Percentiles rank a stretch among this genome's conserved stretches.
Evolutionary conservation across 129 eudicot genomes (phyloP).

Genomic region (Flaveria bidentis): DNA sequence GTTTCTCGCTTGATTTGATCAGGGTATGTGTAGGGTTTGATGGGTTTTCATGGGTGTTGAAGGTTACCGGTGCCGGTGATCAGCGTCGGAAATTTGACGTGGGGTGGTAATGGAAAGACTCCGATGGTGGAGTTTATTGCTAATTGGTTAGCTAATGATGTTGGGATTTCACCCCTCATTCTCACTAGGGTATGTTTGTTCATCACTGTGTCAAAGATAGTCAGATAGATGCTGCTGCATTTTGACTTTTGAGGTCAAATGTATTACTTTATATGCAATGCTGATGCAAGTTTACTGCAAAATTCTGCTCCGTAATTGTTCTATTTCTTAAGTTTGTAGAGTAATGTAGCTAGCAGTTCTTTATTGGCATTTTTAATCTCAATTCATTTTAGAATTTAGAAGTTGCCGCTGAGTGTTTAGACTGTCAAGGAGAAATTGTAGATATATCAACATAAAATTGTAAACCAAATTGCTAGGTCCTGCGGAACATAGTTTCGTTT

Average conservation of each 20-base stretch:
- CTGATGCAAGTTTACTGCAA: constrained; percentile 1
- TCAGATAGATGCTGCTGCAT: neutral
- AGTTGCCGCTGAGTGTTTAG: neutral
- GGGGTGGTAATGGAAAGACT: constrained; percentile 99
- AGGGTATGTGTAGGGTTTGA: constrained; percentile 13
- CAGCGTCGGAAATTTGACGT: constrained; percentile 88
- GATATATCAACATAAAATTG: neutral
- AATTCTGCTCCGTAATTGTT: neutral
- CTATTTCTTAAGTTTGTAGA: neutral
- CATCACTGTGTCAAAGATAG: no score
- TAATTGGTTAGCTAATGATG: constrained; percentile 47
- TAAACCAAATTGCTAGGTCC: neutral
- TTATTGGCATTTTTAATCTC: neutral
- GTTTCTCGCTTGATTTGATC: neutral
- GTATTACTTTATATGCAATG: neutral
- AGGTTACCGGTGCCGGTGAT: constrained; percentile 94
- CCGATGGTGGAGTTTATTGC: constrained; percentile 89
- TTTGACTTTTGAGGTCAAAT: constrained; percentile 28
- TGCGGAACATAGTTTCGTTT: neutral
- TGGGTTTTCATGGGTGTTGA: constrained; percentile 24
- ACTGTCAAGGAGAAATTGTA: neutral
- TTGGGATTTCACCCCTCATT: constrained; percentile 81
- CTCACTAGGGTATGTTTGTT: constrained; percentile 63
- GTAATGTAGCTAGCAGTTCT: neutral
- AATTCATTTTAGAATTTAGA: neutral